These are phyloP conservation scores for Leccinum huronense DNA, from an alignment of 1,284 basidiomycete species.

Conservation along the genomic window DNA sequence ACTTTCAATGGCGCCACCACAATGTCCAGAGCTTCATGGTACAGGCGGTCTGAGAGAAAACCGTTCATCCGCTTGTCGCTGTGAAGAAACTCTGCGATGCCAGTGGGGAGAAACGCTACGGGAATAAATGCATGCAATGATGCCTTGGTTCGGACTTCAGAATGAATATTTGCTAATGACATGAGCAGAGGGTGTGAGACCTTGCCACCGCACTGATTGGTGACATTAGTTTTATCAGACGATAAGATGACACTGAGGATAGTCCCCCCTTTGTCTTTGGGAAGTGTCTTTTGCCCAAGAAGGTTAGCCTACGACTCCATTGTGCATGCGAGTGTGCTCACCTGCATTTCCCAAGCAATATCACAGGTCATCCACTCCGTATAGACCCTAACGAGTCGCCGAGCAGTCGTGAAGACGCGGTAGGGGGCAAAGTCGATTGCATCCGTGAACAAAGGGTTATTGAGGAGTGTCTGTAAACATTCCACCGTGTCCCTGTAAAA, in stretches of 20 bases:
- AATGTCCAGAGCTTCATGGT: background rate
- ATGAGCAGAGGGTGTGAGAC: background rate
- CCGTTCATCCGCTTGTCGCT: background rate
- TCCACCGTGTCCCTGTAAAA: conserved; percentile 3
- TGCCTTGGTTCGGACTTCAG: conserved; percentile 31
- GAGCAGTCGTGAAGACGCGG: background rate
- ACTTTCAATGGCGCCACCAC: background rate
- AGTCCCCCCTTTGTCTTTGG: background rate
- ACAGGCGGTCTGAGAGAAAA: background rate
- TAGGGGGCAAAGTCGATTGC: background rate
- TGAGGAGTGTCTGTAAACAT: conserved; percentile 2
- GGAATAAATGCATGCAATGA: conserved; percentile 31
- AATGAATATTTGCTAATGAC: conserved; percentile 33
- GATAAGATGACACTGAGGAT: conserved; percentile 25
- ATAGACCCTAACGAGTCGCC: background rate
- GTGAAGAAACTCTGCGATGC: conserved; percentile 30
- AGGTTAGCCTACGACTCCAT: background rate
- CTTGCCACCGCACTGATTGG: conserved; percentile 29
- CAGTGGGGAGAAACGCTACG: conserved; percentile 32
- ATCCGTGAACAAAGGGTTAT: background rate
- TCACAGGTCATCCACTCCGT: background rate
- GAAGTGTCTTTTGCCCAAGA: background rate
- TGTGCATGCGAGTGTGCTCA: background rate
- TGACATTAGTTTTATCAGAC: conserved; percentile 37
- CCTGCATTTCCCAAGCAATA: conserved; percentile 9